Evolutionary conservation across 2,329 filamentous ascomycete genomes (phyloP), one percentile per base, ranked within the genome.

Genomic region (Penicillium brevicompactum): DNA sequence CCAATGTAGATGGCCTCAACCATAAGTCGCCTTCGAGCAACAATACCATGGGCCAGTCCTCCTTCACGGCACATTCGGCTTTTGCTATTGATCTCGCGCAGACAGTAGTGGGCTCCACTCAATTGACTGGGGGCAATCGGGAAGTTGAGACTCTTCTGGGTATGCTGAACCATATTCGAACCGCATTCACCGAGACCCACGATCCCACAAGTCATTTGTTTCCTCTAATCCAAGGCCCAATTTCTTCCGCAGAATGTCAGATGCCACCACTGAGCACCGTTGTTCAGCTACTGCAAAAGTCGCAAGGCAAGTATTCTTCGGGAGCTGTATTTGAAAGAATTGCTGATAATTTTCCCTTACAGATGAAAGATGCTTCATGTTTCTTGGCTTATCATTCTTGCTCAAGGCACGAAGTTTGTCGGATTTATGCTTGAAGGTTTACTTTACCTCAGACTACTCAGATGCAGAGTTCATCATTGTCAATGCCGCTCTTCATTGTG

Each of bases 371-470:
- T 38, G 24, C 18, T 48, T 27, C 18, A 9, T 48, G 18, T 53
- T 30, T n/a, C 43, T 32, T 30, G 21, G 24, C 13, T n/a, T 46
- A 14, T 46, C 27, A 10, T 46, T 18, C 11, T 21, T 46, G 11
- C 44, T 46, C 6, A 16, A 30, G 10, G 14, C 44, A 21, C 44
- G 27, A 42, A 47, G n/a, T 24, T 24, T 53, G 31, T 49, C 49
- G 3, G 54, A 59, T 16, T 22, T 57, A 16, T 59, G 57, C 18
- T 49, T 56, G 6, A 46, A 55, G 21, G 40, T 59, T 14, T 59
- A 59, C 21, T 59, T 59, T 32, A 49, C 55, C 3, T 37, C 48
- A 16, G 50, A 46, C 13, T 57, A 54, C 37, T 51, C 57, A 1
- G 44, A 49, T 38, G 50, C 48, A 22, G 55, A 53, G 9, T 54